phyloP scores from a whole-genome alignment of 2,329 filamentous ascomycete genomes.

The Stemphylium beticola region DNA sequence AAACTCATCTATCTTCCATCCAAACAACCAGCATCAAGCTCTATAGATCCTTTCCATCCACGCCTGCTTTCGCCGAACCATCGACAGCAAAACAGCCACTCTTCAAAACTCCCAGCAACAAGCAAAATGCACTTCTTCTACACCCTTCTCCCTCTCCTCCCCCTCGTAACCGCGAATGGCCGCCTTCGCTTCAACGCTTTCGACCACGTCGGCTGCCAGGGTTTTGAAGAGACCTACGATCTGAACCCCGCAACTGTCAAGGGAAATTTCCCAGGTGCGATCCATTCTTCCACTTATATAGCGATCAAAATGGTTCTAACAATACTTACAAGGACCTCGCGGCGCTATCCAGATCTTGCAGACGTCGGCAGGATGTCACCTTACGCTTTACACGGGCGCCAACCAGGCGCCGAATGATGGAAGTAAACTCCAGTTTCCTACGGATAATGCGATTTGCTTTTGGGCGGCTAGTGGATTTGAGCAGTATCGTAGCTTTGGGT shows the following conservation, averaged over 20 bases:
- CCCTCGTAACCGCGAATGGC: slow-evolving; percentile 4
- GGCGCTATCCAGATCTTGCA: slow-evolving; percentile 4
- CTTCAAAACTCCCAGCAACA: neutral
- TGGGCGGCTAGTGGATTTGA: neutral
- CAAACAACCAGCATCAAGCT: neutral
- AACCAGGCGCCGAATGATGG: slow-evolving; percentile 7
- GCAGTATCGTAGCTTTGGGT: slow-evolving; percentile 1
- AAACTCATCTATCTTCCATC: neutral
- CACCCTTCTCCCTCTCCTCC: neutral
- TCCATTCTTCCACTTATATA: neutral
- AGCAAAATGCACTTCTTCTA: slow-evolving; percentile 1
- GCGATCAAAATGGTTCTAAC: neutral
- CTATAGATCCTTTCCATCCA: neutral
- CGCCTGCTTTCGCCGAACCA: neutral
- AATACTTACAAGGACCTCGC: slow-evolving; percentile 2
- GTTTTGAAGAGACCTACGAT: slow-evolving; percentile 7
- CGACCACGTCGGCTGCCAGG: slow-evolving; percentile 3
- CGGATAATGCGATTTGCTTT: neutral
- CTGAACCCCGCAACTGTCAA: slow-evolving; percentile 9
- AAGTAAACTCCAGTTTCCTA: neutral
- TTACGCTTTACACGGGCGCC: slow-evolving; percentile 9
- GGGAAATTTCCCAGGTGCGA: slow-evolving; percentile 7
- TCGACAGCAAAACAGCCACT: neutral
- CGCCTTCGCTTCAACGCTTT: slow-evolving; percentile 8
- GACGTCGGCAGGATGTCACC: slow-evolving; percentile 7